Evolutionary conservation across 208 protist genomes (phyloP), one percentile per base, ranked within the genome.

Genomic region (Leishmania amazonensis): DNA sequence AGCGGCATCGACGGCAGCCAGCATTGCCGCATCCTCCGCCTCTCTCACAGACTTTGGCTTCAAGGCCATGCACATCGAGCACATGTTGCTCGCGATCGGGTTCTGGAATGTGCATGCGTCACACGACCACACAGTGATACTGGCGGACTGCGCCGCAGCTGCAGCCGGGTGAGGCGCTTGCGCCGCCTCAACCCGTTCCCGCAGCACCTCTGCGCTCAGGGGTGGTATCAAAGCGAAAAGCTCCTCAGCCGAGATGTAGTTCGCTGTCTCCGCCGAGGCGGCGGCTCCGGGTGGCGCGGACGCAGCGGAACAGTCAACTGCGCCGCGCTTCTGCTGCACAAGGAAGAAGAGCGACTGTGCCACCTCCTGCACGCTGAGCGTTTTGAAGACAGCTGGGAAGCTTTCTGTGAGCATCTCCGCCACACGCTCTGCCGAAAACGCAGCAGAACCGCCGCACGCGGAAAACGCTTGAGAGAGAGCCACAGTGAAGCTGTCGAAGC

Each of bases 91-190:
- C 15, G 83, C 42, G 4, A 78, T 35, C 13, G 86, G 78, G 70
- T 93, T 95, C 47, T 88, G 42, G 64, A 88, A 87, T 15, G 91
- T 95, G 80, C 91, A 95, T 35, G 75, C 42, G 15, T 77, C 79
- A 78, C 91, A 95, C 24, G 77, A 19, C 91, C 91, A 95, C 64
- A 54, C 49, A 47, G 75, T 76, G 19, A 45, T 62, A 47, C 53
- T 58, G 21, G 49, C 24, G 38, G 70, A n/a, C 62, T 75, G 35
- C 28, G 51, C 51, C 11, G 42, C 28, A 17, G 75, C 49, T 19
- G 80, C 38, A 28, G 51, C 40, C 17, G 58, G 47, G 19, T 1
- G 60, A n/a, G 70, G 45, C 19, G 64, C 35, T 11, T 54, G 47
- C n/a, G 60, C 81, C 0, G 81, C 72, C 45, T 78, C 79, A 7